Conservation (phyloP, 148 eudicot species). For the Bassia scoparia region DNA sequence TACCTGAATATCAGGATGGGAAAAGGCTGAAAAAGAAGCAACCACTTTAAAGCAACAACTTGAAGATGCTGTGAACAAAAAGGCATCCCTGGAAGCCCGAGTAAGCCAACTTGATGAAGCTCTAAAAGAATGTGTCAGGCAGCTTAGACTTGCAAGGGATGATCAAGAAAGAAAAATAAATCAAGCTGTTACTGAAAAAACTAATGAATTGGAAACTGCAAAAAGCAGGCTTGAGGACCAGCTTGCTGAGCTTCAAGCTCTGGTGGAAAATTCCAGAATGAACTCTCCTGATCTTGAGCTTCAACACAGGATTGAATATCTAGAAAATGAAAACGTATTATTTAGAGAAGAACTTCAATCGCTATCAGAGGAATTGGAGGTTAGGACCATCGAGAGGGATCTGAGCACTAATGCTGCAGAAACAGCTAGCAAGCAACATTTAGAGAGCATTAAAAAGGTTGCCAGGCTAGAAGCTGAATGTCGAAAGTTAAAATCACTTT, state of each 20-base stretch:
- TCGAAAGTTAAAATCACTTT: slow-evolving; percentile 53
- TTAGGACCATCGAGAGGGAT: slow-evolving; percentile 66
- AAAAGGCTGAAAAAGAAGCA: slow-evolving; percentile 79
- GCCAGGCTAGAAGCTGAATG: slow-evolving; percentile 91
- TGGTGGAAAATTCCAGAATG: slow-evolving; percentile 27
- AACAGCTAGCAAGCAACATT: slow-evolving; percentile 78
- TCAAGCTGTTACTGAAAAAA: slow-evolving; percentile 50
- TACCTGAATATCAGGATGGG: slow-evolving; percentile 62
- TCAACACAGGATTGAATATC: slow-evolving; percentile 36
- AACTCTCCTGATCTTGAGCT: slow-evolving; percentile 35
- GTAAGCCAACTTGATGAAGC: slow-evolving; percentile 81
- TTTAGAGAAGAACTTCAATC: slow-evolving; percentile 47
- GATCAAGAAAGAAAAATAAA: slow-evolving; percentile 59
- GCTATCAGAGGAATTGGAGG: slow-evolving; percentile 56
- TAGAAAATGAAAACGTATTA: slow-evolving; percentile 50
- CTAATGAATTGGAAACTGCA: slow-evolving; percentile 37
- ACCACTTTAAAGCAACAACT: slow-evolving; percentile 57
- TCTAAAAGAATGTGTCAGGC: slow-evolving; percentile 88
- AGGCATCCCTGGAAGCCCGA: slow-evolving; percentile 54
- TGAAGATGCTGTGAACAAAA: slow-evolving; percentile 52
- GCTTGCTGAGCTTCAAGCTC: slow-evolving; percentile 40
- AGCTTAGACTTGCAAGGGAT: slow-evolving; percentile 67
- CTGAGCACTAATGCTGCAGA: slow-evolving; percentile 78
- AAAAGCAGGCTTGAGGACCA: slow-evolving; percentile 49
- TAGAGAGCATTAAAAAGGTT: slow-evolving; percentile 70